Conservation (phyloP, 768 basidiomycete species). For the Trametopsis cervina region DNA sequence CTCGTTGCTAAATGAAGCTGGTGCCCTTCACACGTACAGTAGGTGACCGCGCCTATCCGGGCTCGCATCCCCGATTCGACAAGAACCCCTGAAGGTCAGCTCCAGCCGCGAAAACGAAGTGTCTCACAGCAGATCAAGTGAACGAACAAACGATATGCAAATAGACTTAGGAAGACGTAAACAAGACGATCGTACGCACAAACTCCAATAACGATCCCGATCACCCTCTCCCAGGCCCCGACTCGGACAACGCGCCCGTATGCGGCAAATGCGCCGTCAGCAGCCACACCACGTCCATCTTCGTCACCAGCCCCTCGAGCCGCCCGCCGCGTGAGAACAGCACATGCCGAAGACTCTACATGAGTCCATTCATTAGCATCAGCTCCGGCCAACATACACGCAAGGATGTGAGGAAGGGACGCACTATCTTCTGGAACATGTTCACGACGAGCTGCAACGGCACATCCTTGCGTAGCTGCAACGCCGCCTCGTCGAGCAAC, state of each 20-base stretch:
- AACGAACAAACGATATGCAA: too few species aligned
- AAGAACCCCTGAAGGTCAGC: too few species aligned
- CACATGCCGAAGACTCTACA: constrained; percentile 60
- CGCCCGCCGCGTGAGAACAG: constrained; percentile 56
- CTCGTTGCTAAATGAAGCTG: too few species aligned
- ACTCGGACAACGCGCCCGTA: constrained; percentile 28
- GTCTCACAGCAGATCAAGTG: too few species aligned
- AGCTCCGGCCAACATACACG: background rate
- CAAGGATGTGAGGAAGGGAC: constrained; percentile 10
- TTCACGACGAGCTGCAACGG: constrained; percentile 65
- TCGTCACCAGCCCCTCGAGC: constrained; percentile 61
- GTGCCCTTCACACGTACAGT: too few species aligned
- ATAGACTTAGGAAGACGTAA: too few species aligned
- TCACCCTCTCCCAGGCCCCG: too few species aligned
- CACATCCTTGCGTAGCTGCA: constrained; percentile 62
- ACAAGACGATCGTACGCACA: too few species aligned
- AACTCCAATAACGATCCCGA: too few species aligned
- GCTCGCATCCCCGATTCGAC: too few species aligned
- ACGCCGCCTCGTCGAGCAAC: constrained; percentile 38
- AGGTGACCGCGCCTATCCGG: too few species aligned
- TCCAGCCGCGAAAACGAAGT: too few species aligned
- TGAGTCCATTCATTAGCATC: background rate
- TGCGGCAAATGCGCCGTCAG: constrained; percentile 54
- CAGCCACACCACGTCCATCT: constrained; percentile 55
- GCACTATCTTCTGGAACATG: constrained; percentile 69